phyloP scores from a whole-genome alignment of 179 eudicot genomes.

The Gypsophila paniculata region DNA sequence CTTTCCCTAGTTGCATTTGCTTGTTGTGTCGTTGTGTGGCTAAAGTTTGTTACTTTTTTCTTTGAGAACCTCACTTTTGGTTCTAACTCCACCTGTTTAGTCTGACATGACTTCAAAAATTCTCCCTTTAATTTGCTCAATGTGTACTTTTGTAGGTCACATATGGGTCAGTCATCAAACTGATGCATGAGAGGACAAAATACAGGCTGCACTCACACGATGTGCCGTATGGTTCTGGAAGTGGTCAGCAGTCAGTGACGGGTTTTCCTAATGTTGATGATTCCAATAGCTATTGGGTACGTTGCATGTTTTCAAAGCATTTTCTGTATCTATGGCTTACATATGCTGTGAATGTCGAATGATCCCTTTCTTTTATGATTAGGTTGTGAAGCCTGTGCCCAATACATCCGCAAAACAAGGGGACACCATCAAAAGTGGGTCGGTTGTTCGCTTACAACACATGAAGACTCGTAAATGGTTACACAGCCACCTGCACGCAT shows the following conservation, averaged over 20 bases:
- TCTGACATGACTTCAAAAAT: neutral
- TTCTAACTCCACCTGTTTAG: neutral
- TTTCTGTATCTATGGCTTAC: neutral
- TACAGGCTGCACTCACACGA: conserved; percentile 86
- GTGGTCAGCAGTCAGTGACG: conserved; percentile 98
- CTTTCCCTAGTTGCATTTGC: neutral
- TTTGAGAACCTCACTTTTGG: neutral
- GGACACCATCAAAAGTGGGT: conserved; percentile 62
- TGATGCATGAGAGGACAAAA: conserved; percentile 86
- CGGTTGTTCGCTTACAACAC: conserved; percentile 73
- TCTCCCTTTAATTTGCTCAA: neutral
- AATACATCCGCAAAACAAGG: conserved; percentile 67
- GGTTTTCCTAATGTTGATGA: conserved; percentile 84
- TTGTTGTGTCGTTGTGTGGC: neutral
- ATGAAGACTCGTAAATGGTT: conserved; percentile 91
- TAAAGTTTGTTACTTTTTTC: conserved; percentile 3
- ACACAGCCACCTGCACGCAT: conserved; percentile 93
- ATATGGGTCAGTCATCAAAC: conserved; percentile 80
- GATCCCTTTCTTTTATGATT: conserved; percentile 2
- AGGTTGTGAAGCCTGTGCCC: conserved; percentile 66
- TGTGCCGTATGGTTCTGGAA: conserved; percentile 96
- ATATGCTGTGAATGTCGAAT: conserved; percentile 6
- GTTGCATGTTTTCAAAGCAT: neutral
- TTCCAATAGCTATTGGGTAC: conserved; percentile 95
- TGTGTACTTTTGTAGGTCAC: conserved; percentile 50